Base-by-base conservation (phyloP, 2,329 filamentous ascomycete species). In the Aspergillus luchuensis region DNA sequence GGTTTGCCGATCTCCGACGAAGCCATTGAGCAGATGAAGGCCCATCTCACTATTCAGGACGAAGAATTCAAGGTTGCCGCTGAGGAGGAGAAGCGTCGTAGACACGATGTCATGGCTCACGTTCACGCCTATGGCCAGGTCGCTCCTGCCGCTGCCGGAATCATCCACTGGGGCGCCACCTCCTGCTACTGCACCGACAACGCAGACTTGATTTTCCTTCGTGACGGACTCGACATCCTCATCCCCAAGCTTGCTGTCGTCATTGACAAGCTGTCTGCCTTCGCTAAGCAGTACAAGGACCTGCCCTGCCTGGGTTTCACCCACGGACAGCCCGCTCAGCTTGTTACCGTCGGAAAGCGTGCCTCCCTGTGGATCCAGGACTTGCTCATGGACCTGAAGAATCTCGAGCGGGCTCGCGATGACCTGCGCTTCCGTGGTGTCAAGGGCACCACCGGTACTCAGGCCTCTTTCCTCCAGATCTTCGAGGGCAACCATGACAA, bases 161-260 rank as follows among this genome's bases (percentile, higher is more conserved):
- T 95, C 68, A 94, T 97, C 62, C 92, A 97, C 75, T 87, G 84
- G 75, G 89, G 89, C 66, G 87, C 87, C 57, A 89, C 84, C 25
- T 84, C 79, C 5, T 79, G 78, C 73, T 80, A 79, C 70, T 75
- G 70, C 58, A 93, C 89, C 58, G 91, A 92, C 71, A 92, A 92
- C 65, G 84, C 88, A 2, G 91, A 94, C 68, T 79, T 94, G 38
- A 91, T 96, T 65, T 86, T 96, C 69, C 84, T 92, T 69, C 81
- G 87, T 23, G 86, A 92, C 62, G 92, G 86, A 5, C 79, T 96
- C 59, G 86, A 94, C 67, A 78, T 96, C n/a, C 75, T 96, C 4
- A 80, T 90, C 8, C 87, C 87, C 38, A 96, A 93, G 77, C 78
- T 96, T 6, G 91, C 91, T 56, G 91, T 87, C 68, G 89, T 92